Evolutionary conservation across 306 rosid species (phyloP), one percentile per base, ranked within the genome.

Genomic region (Gastrolobium villosum): DNA sequence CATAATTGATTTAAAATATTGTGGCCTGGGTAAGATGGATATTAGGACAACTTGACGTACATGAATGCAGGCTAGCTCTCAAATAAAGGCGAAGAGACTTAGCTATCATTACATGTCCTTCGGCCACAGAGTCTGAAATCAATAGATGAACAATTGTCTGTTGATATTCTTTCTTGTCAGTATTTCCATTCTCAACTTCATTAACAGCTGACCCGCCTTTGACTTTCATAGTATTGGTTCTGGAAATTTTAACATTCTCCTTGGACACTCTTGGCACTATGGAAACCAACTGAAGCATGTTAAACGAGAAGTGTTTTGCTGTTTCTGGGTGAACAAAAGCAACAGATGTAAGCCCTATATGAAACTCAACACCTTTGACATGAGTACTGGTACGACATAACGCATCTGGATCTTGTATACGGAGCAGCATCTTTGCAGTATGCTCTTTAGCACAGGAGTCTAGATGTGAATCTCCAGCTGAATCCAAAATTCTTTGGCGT

Each of bases 291-390:
- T 90, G 94, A 80, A 91, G 97, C 84, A 86, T 76, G 80, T 83
- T 63, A 31, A 86, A 83, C 30, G 91, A 85, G 65, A 86, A 89
- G 69, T 10, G 84, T 52, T 89, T 88, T 84, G 94, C 93, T 30
- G 99, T 95, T 78, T 90, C 97, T 31, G 99, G 95, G 74, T 95
- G 97, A 76, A 90, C 84, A 64, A 92, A 77, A 69, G 91, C 99
- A 78, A 91, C 92, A 48, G 97, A 88, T 65, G 97, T 95, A 76
- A 90, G 97, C 74, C 81, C 91, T 60, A 88, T 84, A 26, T 85
- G 87, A 78, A 94, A 78, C 84, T 94, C 88, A 72, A 85, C 72
- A 65, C 91, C 92, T 55, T 79, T 72, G 66, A 80, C 77, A 60
- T 31, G 63, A 70, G 79, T 76, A 68, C 86, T 84, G 63, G 83